Evolutionary conservation across 257 asterid genomes (phyloP).

Genomic region (Lycium barbarum): DNA sequence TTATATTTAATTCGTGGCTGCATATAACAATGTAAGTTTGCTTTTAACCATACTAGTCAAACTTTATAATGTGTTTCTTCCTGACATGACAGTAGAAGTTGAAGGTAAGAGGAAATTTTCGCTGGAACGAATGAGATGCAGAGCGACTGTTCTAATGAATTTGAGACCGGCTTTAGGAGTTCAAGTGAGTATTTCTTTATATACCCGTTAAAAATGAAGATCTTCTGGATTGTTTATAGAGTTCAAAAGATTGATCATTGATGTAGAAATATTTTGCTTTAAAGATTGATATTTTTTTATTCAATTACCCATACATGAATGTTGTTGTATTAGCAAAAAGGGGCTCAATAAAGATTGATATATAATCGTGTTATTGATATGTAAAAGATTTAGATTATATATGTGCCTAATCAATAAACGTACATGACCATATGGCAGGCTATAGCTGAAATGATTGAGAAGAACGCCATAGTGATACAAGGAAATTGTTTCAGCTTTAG

Average conservation of each 20-base stretch:
- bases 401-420: not conserved
- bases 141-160: not conserved
- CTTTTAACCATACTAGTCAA: no score
- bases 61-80: not conserved
- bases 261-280: not conserved
- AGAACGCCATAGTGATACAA: not conserved
- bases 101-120: not conserved
- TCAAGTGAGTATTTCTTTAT: not conserved
- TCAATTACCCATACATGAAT: no score
- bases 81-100: not conserved
- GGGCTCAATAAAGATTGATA: not conserved
- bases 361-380: not conserved
- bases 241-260: not conserved
- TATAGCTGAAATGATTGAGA: not conserved
- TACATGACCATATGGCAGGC: not conserved
- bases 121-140: not conserved
- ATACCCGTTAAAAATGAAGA: not conserved
- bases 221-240: not conserved
- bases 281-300: not conserved
- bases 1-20: no score
- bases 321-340: no score
- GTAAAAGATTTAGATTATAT: no score
- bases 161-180: slow-evolving; percentile 5
- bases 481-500: not conserved
- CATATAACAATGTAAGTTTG: no score